A percentile compares a stretch with the other conserved stretches of the same genome.
phyloP scores from a whole-genome alignment of 371 early-diverging fungal genomes.

The Rhizopus stolonifer region DNA sequence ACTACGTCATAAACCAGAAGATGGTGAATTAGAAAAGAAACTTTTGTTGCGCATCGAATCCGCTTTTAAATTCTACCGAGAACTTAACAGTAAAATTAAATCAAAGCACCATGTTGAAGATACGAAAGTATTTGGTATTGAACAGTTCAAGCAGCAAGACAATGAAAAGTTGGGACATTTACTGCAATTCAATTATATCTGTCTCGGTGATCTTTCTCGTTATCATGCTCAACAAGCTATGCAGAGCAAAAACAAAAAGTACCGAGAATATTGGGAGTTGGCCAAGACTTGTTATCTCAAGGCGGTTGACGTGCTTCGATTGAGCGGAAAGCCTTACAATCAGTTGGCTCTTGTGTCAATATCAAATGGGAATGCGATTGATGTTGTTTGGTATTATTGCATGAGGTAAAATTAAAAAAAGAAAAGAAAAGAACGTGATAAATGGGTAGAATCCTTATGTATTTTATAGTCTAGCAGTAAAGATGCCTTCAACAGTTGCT shows the following conservation, averaged over 20 bases:
- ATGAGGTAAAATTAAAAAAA: constrained; percentile 33
- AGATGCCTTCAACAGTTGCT: constrained; percentile 40
- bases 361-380: constrained; percentile 45
- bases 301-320: constrained; percentile 41
- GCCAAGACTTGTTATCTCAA: constrained; percentile 45
- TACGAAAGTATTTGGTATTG: constrained; percentile 41
- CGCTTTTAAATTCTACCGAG: constrained; percentile 46
- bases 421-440: not conserved
- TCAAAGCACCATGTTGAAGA: constrained; percentile 32
- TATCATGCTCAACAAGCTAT: constrained; percentile 42
- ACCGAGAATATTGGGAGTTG: constrained; percentile 30
- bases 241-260: constrained; percentile 17
- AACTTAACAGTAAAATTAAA: constrained; percentile 36
- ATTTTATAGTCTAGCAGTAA: constrained; percentile 37
- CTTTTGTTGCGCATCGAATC: constrained; percentile 31
- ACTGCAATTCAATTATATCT: constrained; percentile 44
- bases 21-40: constrained; percentile 20
- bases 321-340: constrained; percentile 50
- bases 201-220: constrained; percentile 52
- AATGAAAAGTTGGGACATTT: constrained; percentile 36
- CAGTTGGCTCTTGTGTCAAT: constrained; percentile 48
- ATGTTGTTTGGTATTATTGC: constrained; percentile 54
- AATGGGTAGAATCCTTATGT: not conserved
- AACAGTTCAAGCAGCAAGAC: constrained; percentile 13
- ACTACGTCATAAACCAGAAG: constrained; percentile 29